Evolutionary conservation across 2,329 filamentous ascomycete genomes (phyloP).

Genomic region (Aspergillus aculeatus): DNA sequence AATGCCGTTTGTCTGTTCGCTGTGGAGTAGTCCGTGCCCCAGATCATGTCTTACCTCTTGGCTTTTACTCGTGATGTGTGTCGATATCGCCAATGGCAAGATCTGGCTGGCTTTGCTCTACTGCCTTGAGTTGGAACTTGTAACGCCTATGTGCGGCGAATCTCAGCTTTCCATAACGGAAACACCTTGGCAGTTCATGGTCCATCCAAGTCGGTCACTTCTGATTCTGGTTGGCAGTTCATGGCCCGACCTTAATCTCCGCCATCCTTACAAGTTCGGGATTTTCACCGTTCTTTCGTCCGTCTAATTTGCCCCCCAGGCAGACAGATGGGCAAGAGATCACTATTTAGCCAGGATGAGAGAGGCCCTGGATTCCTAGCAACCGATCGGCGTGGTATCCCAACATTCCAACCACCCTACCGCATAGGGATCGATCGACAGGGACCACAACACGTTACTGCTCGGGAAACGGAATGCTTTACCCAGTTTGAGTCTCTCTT

Average conservation of each 20-base stretch:
- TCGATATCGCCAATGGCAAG: not conserved
- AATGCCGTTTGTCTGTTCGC: not conserved
- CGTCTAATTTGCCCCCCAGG: not conserved
- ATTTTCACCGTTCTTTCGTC: constrained; percentile 2
- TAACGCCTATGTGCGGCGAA: not conserved
- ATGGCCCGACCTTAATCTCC: not conserved
- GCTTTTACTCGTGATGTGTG: not conserved
- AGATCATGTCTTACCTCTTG: not conserved
- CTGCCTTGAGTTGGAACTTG: not conserved
- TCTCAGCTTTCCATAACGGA: not conserved
- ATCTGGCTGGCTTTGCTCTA: not conserved
- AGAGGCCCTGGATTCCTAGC: constrained; percentile 11
- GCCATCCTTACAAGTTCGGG: not conserved
- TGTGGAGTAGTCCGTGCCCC: not conserved
- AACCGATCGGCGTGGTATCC: constrained; percentile 5
- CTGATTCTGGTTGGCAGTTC: not conserved
- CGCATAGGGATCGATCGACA: not conserved
- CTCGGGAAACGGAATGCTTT: too few species aligned
- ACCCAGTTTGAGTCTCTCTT: too few species aligned
- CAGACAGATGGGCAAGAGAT: not conserved
- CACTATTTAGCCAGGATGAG: not conserved
- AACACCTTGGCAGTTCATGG: not conserved
- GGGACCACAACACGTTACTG: not conserved
- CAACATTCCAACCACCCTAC: not conserved
- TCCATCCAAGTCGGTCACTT: not conserved